Conservation (phyloP, 2,329 filamentous ascomycete species). For the Colletotrichum australisinense region DNA sequence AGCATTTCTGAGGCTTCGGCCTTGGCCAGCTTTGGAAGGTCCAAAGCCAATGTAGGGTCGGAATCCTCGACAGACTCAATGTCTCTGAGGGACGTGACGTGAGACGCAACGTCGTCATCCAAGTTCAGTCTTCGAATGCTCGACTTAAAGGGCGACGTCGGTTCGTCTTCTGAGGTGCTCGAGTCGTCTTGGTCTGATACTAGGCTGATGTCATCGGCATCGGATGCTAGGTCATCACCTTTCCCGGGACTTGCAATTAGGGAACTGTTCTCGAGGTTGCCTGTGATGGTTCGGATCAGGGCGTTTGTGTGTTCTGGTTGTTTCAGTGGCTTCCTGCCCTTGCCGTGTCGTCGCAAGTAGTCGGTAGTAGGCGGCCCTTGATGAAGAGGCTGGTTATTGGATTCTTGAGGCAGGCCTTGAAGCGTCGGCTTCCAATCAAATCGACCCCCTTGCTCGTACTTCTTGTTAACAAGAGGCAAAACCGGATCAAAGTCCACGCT, state of each 20-base stretch:
- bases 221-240: constrained; percentile 52
- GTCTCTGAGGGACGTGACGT: constrained; percentile 63
- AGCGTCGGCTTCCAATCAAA: constrained; percentile 59
- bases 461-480: constrained; percentile 66
- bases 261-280: constrained; percentile 47
- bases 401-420: constrained; percentile 40
- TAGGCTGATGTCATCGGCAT: constrained; percentile 61
- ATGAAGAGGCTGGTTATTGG: constrained; percentile 43
- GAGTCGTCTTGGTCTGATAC: constrained; percentile 68
- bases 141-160: constrained; percentile 62
- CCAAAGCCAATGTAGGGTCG: constrained; percentile 59
- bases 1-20: constrained; percentile 61
- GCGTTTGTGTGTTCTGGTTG: constrained; percentile 40
- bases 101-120: constrained; percentile 66
- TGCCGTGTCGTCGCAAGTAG: constrained; percentile 61
- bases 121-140: constrained; percentile 53
- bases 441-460: constrained; percentile 67
- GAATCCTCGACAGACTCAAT: constrained; percentile 58
- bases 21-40: constrained; percentile 61
- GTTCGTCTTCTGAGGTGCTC: constrained; percentile 61
- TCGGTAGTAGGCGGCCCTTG: constrained; percentile 57
- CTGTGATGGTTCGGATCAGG: constrained; percentile 51
- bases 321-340: constrained; percentile 50
- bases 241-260: constrained; percentile 52
- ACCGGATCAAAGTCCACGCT: constrained; percentile 65